Evolutionary conservation across 139 green algal species (phyloP), one percentile per base, ranked within the genome.

Genomic region (Auxenochlorella pyrenoidosa): DNA sequence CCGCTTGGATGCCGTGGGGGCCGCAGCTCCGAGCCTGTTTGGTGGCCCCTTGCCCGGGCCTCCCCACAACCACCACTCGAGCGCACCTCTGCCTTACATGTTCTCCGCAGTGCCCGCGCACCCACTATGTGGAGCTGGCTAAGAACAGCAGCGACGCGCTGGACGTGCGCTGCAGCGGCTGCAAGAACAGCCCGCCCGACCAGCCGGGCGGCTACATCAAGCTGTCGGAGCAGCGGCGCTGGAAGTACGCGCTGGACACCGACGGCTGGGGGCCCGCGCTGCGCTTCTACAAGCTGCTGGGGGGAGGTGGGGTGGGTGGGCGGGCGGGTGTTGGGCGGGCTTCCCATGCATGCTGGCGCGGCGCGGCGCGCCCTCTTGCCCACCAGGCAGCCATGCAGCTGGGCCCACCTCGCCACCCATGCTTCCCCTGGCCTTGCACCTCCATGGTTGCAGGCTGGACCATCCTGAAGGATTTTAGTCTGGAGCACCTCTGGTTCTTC

Each of bases 241-340:
- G 70, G 70, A 77, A 77, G 70, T 77, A 77, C 21, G 70, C 70
- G 36, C 36, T 77, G 70, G 70, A 77, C 18, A 77, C 70, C 36
- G 70, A 77, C 21, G 70, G 70, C 16, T 47, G 34, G n/a, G 70
- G 70, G 0, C 70, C 70, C 4, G 5, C 70, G 36, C 5, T 32
- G 10, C 70, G 70, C 70, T 47, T 77, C 21, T 77, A 77, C 70
- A 77, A 77, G 70, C 70, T 77, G 70, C 34, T 77, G 70, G 70
- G 70, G 0, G 66, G 66, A 40, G 66, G 66, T 73, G 66, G 32
- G 63, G 66, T 0, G 3, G 30, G 66, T 5, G 66, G 30, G 6
- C 22, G 63, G n/a, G 34, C 0, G n/a, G 68, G 12, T 75, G n/a
- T 10, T 75, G n/a, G 12, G n/a, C 15, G 13, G n/a, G n/a, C n/a